phyloP scores from a whole-genome alignment of 2,329 filamentous ascomycete species.

The Bipolaris bicolor region DNA sequence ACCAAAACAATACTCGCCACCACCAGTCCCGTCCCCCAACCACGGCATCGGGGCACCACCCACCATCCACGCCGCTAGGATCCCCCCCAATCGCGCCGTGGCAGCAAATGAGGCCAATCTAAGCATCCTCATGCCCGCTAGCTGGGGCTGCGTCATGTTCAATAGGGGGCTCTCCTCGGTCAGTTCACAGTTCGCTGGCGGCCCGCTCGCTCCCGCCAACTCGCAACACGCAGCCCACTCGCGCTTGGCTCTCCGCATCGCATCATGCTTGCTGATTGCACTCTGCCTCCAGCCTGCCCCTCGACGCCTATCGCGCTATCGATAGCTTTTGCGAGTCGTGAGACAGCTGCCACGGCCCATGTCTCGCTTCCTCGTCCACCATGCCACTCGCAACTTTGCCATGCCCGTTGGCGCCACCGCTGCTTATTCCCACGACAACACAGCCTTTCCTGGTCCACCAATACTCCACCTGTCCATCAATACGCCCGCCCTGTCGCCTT shows the following conservation, averaged over 20 bases:
- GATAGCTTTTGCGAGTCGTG: slow-evolving; percentile 15
- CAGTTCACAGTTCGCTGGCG: slow-evolving; percentile 24
- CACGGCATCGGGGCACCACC: slow-evolving; percentile 16
- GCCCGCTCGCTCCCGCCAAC: slow-evolving; percentile 24
- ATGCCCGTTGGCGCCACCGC: not conserved
- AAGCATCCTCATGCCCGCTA: slow-evolving; percentile 28
- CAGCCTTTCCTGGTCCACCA: not conserved
- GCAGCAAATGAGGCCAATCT: slow-evolving; percentile 30
- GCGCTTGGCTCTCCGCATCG: slow-evolving; percentile 38
- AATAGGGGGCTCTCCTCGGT: slow-evolving; percentile 26
- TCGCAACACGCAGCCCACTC: not conserved
- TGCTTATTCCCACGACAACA: not conserved
- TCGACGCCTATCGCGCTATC: slow-evolving; percentile 18
- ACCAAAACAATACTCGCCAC: slow-evolving; percentile 18
- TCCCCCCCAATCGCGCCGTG: slow-evolving; percentile 16
- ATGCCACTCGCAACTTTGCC: too few relatives aligned
- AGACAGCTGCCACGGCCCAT: not conserved
- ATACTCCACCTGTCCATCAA: slow-evolving; percentile 4
- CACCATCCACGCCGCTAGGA: slow-evolving; percentile 17
- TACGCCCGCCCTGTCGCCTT: not conserved
- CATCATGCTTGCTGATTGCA: slow-evolving; percentile 28
- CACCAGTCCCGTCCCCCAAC: slow-evolving; percentile 4
- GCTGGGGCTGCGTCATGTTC: slow-evolving; percentile 3
- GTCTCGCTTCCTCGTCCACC: too few relatives aligned
- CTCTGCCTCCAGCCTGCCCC: slow-evolving; percentile 23